Percentiles rank a stretch among this genome's conserved stretches.
These are phyloP conservation scores for Paramecium primaurelia DNA, from an alignment of 73 alveolate species.

Conservation along the genomic window DNA sequence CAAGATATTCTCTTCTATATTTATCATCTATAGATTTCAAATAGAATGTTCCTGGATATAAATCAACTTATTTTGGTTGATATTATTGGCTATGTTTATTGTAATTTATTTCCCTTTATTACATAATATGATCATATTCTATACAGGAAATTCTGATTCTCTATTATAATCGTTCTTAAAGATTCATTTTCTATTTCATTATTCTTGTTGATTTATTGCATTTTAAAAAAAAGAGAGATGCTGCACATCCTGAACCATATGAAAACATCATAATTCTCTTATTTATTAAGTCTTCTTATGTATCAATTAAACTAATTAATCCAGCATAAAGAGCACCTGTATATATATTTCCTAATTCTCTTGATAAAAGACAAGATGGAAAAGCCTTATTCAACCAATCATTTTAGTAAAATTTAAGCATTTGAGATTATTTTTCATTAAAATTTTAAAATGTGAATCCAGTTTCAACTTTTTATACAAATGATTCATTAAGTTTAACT, in stretches of 20 bases:
- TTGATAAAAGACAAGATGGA: slow-evolving; percentile 80
- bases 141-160: slow-evolving; percentile 78
- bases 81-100: slow-evolving; percentile 73
- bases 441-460: slow-evolving; percentile 26
- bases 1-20: slow-evolving; percentile 73
- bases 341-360: slow-evolving; percentile 91
- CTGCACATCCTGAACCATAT: slow-evolving; percentile 98
- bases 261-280: slow-evolving; percentile 90
- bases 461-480: slow-evolving; percentile 3
- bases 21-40: slow-evolving; percentile 83
- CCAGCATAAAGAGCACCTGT: slow-evolving; percentile 91
- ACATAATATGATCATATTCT: slow-evolving; percentile 80
- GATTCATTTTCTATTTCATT: slow-evolving; percentile 57
- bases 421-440: slow-evolving; percentile 65
- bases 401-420: slow-evolving; percentile 51
- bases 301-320: slow-evolving; percentile 77
- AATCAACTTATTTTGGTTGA: slow-evolving; percentile 70
- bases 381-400: slow-evolving; percentile 82
- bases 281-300: slow-evolving; percentile 71
- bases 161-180: slow-evolving; percentile 67
- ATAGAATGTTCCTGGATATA: slow-evolving; percentile 85
- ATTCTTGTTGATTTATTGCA: slow-evolving; percentile 61
- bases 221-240: slow-evolving; percentile 84
- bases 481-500: slow-evolving; percentile 64
- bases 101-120: slow-evolving; percentile 76